These are phyloP conservation scores for Quercus bicolor DNA, from an alignment of 306 rosid species.

Conservation along the genomic window DNA sequence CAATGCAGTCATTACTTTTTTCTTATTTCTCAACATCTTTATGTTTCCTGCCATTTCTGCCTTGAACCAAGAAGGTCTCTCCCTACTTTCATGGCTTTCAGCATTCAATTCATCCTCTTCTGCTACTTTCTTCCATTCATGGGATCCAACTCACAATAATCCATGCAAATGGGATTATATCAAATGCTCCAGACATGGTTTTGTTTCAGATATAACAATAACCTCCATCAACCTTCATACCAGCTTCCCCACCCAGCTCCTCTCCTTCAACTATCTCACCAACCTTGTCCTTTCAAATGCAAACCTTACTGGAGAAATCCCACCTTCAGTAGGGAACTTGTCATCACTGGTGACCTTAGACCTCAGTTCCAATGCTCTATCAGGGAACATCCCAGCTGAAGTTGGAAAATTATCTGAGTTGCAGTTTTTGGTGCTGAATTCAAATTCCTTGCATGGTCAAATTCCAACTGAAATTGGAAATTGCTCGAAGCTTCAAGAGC, in stretches of 20 bases:
- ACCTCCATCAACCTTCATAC: constrained; percentile 56
- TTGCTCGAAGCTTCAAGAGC: constrained; percentile 63
- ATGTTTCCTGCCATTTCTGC: constrained; percentile 53
- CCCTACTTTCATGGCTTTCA: constrained; percentile 90
- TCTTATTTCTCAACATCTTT: constrained; percentile 58
- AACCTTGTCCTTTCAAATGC: constrained; percentile 67
- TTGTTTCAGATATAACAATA: constrained; percentile 61
- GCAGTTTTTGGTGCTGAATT: constrained; percentile 53
- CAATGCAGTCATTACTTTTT: constrained; percentile 47
- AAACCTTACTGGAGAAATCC: constrained; percentile 78
- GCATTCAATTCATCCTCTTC: constrained; percentile 64
- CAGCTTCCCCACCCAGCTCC: constrained; percentile 61
- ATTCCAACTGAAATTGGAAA: constrained; percentile 75
- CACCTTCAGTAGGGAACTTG: constrained; percentile 61
- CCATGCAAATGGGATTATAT: constrained; percentile 91
- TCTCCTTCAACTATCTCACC: constrained; percentile 56
- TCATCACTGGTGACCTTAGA: constrained; percentile 63
- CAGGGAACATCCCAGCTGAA: constrained; percentile 66
- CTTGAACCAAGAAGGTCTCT: constrained; percentile 82
- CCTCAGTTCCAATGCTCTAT: constrained; percentile 79
- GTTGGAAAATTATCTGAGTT: constrained; percentile 56
- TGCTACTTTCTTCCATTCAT: constrained; percentile 67
- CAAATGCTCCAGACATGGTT: constrained; percentile 55
- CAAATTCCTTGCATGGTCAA: constrained; percentile 60
- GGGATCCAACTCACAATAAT: constrained; percentile 58